Percentiles rank a stretch among this genome's conserved stretches.
Evolutionary conservation across 2,329 filamentous ascomycete genomes (phyloP).

Genomic region (Nemania diffusa): DNA sequence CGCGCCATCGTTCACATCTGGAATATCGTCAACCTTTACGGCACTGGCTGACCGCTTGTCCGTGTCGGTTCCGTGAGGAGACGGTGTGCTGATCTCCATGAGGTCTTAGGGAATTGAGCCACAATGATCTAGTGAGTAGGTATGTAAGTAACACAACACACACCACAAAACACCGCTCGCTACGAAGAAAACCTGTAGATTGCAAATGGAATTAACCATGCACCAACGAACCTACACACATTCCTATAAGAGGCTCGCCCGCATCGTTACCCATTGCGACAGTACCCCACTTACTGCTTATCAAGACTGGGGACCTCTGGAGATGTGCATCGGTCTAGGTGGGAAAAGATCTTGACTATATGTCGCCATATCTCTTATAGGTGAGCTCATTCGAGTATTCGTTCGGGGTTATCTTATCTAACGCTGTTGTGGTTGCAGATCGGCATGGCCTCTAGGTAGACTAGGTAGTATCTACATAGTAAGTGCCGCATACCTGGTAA

Average conservation of each 20-base stretch:
- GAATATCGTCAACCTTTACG: conserved; percentile 21
- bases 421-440: neutral
- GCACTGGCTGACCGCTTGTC: conserved; percentile 31
- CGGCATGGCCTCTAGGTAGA: too few species aligned
- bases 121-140: neutral
- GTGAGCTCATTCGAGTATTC: conserved; percentile 11
- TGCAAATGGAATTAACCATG: neutral
- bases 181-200: neutral
- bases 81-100: conserved; percentile 25
- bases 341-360: conserved; percentile 10
- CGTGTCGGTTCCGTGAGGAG: conserved; percentile 7
- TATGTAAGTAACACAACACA: neutral
- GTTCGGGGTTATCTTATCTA: conserved; percentile 1
- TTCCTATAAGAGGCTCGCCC: neutral
- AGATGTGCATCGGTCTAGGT: conserved; percentile 2
- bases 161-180: neutral
- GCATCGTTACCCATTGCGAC: conserved; percentile 8
- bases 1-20: conserved; percentile 1
- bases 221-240: neutral
- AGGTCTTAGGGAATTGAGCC: neutral
- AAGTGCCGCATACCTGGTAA: too few species aligned
- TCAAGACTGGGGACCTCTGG: conserved; percentile 21
- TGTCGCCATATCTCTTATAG: conserved; percentile 22
- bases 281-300: conserved; percentile 32
- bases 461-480: too few species aligned